These are phyloP conservation scores for Jatropha curcas DNA, from an alignment of 345 rosid species.

Conservation along the genomic window DNA sequence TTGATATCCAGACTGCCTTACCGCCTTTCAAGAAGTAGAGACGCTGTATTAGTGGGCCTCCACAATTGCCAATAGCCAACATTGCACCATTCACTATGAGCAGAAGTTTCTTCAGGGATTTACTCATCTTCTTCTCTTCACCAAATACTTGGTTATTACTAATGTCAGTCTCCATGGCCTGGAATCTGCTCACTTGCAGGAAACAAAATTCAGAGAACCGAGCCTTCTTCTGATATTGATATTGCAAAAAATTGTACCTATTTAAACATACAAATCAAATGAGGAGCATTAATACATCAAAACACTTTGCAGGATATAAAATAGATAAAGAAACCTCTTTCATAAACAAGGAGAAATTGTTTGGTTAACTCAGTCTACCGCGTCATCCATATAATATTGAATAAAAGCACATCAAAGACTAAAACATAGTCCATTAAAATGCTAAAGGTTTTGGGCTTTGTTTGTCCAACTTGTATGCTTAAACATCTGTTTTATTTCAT, in stretches of 20 bases:
- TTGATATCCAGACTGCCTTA: conserved; percentile 32
- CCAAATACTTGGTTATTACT: conserved; percentile 5
- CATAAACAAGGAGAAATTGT: too few species aligned
- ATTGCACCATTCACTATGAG: conserved; percentile 24
- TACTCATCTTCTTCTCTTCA: conserved; percentile 22
- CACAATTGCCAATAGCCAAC: conserved; percentile 23
- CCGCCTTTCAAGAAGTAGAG: conserved; percentile 34
- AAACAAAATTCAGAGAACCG: not conserved
- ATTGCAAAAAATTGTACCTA: too few species aligned
- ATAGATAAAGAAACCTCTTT: too few species aligned
- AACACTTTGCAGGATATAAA: not conserved
- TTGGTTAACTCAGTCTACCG: too few species aligned
- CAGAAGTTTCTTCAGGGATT: conserved; percentile 21
- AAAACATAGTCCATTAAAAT: too few species aligned
- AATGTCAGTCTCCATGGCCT: not conserved
- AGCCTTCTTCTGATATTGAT: not conserved
- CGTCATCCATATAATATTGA: too few species aligned
- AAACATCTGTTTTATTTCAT: too few species aligned
- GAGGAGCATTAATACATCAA: not conserved
- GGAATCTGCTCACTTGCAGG: not conserved
- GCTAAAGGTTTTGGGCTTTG: too few species aligned
- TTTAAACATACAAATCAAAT: not conserved
- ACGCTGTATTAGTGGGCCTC: conserved; percentile 32
- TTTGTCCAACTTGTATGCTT: too few species aligned
- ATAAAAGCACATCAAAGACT: too few species aligned